These are phyloP conservation scores for Pestalotiopsis sp. DNA, from an alignment of 2,329 filamentous ascomycete genomes.

Conservation along the genomic window DNA sequence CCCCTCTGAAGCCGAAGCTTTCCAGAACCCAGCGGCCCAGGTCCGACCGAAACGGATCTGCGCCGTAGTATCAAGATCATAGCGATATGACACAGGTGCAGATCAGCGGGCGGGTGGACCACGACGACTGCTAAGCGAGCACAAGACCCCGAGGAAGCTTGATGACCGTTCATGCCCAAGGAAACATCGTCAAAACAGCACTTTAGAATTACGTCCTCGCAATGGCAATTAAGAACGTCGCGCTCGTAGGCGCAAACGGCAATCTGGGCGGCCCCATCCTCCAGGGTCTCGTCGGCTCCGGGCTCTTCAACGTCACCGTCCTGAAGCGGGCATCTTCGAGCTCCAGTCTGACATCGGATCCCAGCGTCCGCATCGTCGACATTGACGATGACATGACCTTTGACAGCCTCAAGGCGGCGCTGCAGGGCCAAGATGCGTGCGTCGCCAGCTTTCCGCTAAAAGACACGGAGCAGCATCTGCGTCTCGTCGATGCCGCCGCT, in stretches of 20 bases:
- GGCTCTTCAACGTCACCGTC: slow-evolving; percentile 33
- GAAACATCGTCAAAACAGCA: background rate
- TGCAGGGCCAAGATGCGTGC: slow-evolving; percentile 39
- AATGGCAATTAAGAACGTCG: slow-evolving; percentile 38
- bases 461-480: slow-evolving; percentile 33
- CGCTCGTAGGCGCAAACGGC: slow-evolving; percentile 41
- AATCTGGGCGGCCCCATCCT: slow-evolving; percentile 37
- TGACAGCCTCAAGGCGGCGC: slow-evolving; percentile 30
- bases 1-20: background rate
- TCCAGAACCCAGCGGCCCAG: background rate
- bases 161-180: background rate
- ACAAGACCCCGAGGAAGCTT: background rate
- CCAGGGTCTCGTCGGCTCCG: slow-evolving; percentile 30
- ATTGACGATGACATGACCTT: slow-evolving; percentile 34
- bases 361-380: slow-evolving; percentile 23
- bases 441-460: slow-evolving; percentile 36
- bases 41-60: background rate
- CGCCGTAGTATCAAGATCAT: background rate
- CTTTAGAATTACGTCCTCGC: background rate
- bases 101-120: background rate
- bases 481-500: slow-evolving; percentile 38
- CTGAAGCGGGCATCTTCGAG: slow-evolving; percentile 35
- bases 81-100: background rate
- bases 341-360: slow-evolving; percentile 19
- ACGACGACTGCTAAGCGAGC: background rate